Base-by-base conservation (phyloP, 2,329 filamentous ascomycete species). In the Rosellinia necatrix region DNA sequence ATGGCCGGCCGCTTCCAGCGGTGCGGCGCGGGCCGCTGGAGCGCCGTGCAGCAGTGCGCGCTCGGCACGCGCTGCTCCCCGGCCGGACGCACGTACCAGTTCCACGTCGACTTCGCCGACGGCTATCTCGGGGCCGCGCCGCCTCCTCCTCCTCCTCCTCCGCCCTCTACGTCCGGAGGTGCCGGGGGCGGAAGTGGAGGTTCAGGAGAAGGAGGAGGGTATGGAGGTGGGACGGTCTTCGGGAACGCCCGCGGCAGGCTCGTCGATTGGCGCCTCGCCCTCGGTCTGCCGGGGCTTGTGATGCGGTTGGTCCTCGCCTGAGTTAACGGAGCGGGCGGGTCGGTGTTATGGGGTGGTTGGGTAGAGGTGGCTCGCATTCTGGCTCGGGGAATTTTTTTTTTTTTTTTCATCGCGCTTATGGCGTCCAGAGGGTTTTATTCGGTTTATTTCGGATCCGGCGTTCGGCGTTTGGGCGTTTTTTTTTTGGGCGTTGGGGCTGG, bases 11-110 rank as follows among this genome's bases (percentile, higher is more conserved):
- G 70, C 29, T 83, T 77, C 70, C 80, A 83, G 68, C 75, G 80
- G 24, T 83, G 80, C 63, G 78, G 76, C 2, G 67, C 71, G 8
- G 79, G 79, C 2, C 65, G 55, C 9, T 83, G 80, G 80, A 79
- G 59, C 48, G 68, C 58, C 1, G 71, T 73, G n/a, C 71, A 80
- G 68, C 56, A 73, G 32, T 75, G 74, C 55, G 73, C 79, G 0
- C 66, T 67, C 4, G 78, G 79, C 4, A 82, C 79, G 2, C 65
- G 65, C n/a, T 82, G 80, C 60, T 61, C 62, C 13, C 79, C 80
- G 0, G 62, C 65, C 1, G 78, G 79, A 2, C 66, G 76, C 42
- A 75, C 72, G 2, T 67, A 74, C 34, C 72, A 77, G 37, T 72
- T 79, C 52, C 61, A 68, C 13, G 70, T 77, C 25, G 67, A 75